Conservation (phyloP, 371 early-diverging fungal genomes). For the Rhizomucor miehei region DNA sequence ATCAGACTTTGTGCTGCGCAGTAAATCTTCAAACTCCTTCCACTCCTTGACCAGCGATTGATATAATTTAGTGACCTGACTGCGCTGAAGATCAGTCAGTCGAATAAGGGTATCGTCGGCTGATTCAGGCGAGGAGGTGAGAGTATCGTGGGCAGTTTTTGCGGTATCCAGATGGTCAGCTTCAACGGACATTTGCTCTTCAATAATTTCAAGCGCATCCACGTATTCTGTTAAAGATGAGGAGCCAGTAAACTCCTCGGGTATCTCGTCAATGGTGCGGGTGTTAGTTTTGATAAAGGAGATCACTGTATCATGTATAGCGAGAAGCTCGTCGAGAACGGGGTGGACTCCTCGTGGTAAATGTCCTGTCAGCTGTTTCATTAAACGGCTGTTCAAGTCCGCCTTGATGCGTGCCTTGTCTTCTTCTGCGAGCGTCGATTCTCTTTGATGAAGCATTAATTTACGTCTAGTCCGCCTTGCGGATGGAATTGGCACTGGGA, state of each 20-base stretch:
- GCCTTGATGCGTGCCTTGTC: constrained; percentile 46
- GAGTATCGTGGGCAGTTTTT: constrained; percentile 20
- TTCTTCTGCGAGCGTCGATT: constrained; percentile 37
- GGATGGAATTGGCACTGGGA: constrained; percentile 37
- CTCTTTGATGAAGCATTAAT: constrained; percentile 22
- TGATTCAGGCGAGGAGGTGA: constrained; percentile 30
- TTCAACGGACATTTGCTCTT: constrained; percentile 29
- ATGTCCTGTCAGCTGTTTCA: constrained; percentile 48
- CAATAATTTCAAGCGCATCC: constrained; percentile 37
- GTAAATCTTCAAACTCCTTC: constrained; percentile 30
- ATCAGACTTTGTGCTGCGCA: constrained; percentile 38
- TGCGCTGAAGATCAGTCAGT: constrained; percentile 40
- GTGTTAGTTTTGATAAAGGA: constrained; percentile 40
- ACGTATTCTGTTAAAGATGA: constrained; percentile 30
- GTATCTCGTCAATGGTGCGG: constrained; percentile 37
- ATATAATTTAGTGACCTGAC: constrained; percentile 30
- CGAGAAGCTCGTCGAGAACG: constrained; percentile 34
- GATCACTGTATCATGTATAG: constrained; percentile 37
- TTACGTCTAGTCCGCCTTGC: constrained; percentile 16
- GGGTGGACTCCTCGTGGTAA: constrained; percentile 46
- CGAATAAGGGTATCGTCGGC: constrained; percentile 33
- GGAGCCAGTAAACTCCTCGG: constrained; percentile 35
- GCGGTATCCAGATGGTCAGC: constrained; percentile 27
- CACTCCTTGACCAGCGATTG: constrained; percentile 34
- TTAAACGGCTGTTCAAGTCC: constrained; percentile 35